Conservation (phyloP, 140 eudicot species). For the Cichorium intybus region DNA sequence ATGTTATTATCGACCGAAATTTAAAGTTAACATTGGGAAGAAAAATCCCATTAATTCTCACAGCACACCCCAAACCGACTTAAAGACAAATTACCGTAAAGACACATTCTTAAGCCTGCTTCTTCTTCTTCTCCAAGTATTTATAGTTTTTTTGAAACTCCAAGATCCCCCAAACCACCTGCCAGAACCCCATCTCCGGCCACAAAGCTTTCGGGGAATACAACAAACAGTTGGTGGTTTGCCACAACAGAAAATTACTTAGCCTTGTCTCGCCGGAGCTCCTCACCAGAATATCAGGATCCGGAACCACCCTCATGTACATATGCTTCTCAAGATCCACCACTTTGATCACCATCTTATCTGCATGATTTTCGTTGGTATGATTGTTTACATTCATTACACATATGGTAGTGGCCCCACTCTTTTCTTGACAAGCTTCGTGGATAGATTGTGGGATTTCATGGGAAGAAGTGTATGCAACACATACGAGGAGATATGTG, state of each 20-base stretch:
- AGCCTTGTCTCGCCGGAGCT: constrained; percentile 71
- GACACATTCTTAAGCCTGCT: constrained; percentile 27
- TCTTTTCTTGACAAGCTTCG: constrained; percentile 42
- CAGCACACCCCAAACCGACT: not conserved
- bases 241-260: constrained; percentile 75
- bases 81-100: not conserved
- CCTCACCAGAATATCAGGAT: constrained; percentile 64
- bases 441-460: constrained; percentile 55
- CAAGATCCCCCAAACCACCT: constrained; percentile 62
- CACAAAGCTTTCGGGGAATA: constrained; percentile 57
- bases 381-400: constrained; percentile 2
- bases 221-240: constrained; percentile 43
- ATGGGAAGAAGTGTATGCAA: constrained; percentile 65
- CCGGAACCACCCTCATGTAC: constrained; percentile 61
- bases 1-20: not conserved
- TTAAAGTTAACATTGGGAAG: not conserved
- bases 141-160: constrained; percentile 41
- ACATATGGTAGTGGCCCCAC: constrained; percentile 1
- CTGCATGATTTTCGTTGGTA: not conserved
- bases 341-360: constrained; percentile 20
- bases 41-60: not conserved
- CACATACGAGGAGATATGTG: constrained; percentile 44
- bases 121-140: constrained; percentile 58
- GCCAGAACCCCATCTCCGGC: constrained; percentile 71
- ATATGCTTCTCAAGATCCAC: constrained; percentile 54